Conservation (phyloP, 768 basidiomycete genomes). For the Dendrothele bispora region DNA sequence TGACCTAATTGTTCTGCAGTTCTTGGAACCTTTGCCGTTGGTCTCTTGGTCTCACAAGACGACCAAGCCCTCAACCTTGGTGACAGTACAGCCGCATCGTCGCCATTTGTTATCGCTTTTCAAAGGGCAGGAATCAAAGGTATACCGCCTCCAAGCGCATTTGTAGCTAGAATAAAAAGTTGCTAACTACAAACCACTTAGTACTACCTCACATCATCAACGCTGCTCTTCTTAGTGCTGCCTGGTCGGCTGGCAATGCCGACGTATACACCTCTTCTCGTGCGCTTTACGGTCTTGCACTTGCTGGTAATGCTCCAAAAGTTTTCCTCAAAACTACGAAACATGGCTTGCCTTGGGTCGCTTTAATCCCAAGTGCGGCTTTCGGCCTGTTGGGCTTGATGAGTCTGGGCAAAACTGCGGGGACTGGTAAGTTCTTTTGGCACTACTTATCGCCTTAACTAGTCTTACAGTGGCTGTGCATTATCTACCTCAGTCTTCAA, state of each 20-base stretch:
- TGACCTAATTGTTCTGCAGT: no score
- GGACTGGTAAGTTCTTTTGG: no score
- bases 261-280: conserved; percentile 50
- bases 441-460: no score
- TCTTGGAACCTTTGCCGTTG: conserved; percentile 52
- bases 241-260: conserved; percentile 70
- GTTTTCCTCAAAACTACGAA: conserved; percentile 45
- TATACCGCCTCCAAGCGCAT: conserved; percentile 24
- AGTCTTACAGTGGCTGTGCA: no score
- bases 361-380: conserved; percentile 36
- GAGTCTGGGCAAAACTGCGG: conserved; percentile 2
- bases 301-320: conserved; percentile 50
- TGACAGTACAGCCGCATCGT: conserved; percentile 66
- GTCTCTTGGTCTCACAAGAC: conserved; percentile 76
- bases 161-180: no score
- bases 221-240: conserved; percentile 66
- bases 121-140: conserved; percentile 68
- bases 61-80: conserved; percentile 51
- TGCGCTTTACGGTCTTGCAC: conserved; percentile 52
- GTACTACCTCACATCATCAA: conserved; percentile 72
- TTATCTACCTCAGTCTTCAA: conserved; percentile 29
- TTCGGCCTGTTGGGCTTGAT: background rate
- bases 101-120: conserved; percentile 87
- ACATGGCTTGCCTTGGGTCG: conserved; percentile 45
- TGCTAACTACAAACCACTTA: conserved; percentile 14